Percentiles rank a stretch among this genome's conserved stretches.
phyloP scores from a whole-genome alignment of 2,329 filamentous ascomycete genomes.

The Coleophoma crateriformis region DNA sequence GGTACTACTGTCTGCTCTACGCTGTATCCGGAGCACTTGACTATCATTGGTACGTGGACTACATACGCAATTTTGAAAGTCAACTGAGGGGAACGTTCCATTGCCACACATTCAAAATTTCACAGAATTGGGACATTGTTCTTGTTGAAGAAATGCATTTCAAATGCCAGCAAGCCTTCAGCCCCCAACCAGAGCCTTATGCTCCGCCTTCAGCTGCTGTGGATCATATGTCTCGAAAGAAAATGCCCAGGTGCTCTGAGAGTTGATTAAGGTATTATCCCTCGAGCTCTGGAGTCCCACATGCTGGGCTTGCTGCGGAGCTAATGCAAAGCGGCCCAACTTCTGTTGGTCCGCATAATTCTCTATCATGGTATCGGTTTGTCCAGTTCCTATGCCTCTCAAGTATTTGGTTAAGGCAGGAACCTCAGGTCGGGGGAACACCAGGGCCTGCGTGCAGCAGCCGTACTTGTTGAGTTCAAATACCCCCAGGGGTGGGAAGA shows the following conservation, averaged over 20 bases:
- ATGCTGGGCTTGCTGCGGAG: slow-evolving; percentile 32
- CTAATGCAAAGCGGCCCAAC: slow-evolving; percentile 30
- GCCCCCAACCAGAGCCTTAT: background rate
- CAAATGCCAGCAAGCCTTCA: background rate
- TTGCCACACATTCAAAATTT: too few species aligned
- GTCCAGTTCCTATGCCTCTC: slow-evolving; percentile 9
- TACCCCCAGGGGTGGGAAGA: slow-evolving; percentile 8
- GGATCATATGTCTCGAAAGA: slow-evolving; percentile 11
- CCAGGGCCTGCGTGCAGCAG: slow-evolving; percentile 13
- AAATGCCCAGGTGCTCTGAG: slow-evolving; percentile 13
- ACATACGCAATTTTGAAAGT: too few species aligned
- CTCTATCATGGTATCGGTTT: slow-evolving; percentile 30
- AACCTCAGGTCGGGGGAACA: slow-evolving; percentile 8
- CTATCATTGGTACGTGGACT: too few species aligned
- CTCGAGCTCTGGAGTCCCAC: slow-evolving; percentile 22
- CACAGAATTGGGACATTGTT: too few species aligned
- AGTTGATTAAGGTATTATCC: slow-evolving; percentile 7
- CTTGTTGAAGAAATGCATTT: background rate
- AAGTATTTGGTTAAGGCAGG: slow-evolving; percentile 7
- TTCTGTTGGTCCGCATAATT: slow-evolving; percentile 24
- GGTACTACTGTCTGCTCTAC: too few species aligned
- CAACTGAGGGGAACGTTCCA: too few species aligned
- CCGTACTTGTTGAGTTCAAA: slow-evolving; percentile 10
- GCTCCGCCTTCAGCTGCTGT: slow-evolving; percentile 2
- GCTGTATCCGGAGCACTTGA: too few species aligned